phyloP scores from a whole-genome alignment of 2,329 filamentous ascomycete genomes.

The Aureobasidium melanogenum region DNA sequence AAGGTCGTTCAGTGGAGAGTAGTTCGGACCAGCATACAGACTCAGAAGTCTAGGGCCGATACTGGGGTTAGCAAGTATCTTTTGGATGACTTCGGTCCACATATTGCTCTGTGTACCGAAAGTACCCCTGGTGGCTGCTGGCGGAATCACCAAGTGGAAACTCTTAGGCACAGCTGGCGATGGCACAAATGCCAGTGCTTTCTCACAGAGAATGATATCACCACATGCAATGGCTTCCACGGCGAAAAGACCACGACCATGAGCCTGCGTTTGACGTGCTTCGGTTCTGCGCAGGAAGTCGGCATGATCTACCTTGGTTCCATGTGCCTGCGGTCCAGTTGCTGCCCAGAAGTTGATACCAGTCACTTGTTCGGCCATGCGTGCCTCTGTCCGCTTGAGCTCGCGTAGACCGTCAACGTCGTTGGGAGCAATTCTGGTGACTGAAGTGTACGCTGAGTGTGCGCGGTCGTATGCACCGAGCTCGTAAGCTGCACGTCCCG shows the following conservation, averaged over 20 bases:
- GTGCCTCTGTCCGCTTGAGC: not conserved
- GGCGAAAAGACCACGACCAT: slow-evolving; percentile 9
- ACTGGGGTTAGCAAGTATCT: slow-evolving; percentile 15
- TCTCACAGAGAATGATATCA: slow-evolving; percentile 16
- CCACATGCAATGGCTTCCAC: not conserved
- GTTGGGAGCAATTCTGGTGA: not conserved
- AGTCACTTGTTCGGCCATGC: not conserved
- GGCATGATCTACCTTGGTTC: slow-evolving; percentile 17
- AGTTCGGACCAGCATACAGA: slow-evolving; percentile 15
- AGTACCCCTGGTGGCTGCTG: not conserved
- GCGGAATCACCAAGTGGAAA: not conserved
- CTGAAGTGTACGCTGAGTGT: not conserved
- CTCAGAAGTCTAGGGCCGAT: slow-evolving; percentile 14
- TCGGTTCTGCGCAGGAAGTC: slow-evolving; percentile 12
- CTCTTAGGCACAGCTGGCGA: slow-evolving; percentile 12
- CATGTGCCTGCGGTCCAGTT: not conserved
- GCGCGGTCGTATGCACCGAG: not conserved
- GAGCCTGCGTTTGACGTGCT: not conserved
- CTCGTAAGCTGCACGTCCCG: slow-evolving; percentile 6
- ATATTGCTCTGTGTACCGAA: slow-evolving; percentile 14
- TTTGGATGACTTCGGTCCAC: slow-evolving; percentile 15
- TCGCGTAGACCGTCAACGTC: not conserved
- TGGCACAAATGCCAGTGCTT: slow-evolving; percentile 16
- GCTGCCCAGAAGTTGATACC: not conserved
- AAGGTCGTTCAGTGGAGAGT: slow-evolving; percentile 11